phyloP scores from a whole-genome alignment of 2,329 filamentous ascomycete genomes.

The Pseudohalonectria lignicola region DNA sequence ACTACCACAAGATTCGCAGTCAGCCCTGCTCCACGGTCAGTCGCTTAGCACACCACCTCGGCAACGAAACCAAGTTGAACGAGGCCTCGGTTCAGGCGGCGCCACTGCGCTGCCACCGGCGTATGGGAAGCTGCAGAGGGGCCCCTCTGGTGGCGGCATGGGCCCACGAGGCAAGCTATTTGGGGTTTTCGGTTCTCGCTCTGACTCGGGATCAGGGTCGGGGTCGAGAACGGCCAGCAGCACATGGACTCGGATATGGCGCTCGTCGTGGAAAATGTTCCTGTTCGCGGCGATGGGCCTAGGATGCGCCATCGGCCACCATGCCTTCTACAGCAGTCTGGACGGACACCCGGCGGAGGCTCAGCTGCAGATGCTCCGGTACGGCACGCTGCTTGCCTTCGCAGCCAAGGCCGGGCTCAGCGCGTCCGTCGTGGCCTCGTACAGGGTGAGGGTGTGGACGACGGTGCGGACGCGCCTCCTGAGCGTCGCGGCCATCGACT shows the following conservation, averaged over 20 bases:
- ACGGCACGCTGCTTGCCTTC: slow-evolving; percentile 25
- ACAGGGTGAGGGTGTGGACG: slow-evolving; percentile 14
- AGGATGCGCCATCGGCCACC: slow-evolving; percentile 22
- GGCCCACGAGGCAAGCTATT: no score
- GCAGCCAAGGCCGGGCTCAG: slow-evolving; percentile 25
- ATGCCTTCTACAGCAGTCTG: slow-evolving; percentile 23
- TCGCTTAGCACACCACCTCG: no score
- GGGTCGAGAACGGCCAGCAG: no score
- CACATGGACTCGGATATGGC: no score
- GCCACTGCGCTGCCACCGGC: no score
- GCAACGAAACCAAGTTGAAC: no score
- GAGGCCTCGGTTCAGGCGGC: no score
- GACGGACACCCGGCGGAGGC: slow-evolving; percentile 19
- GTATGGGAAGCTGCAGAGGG: no score
- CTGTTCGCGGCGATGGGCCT: slow-evolving; percentile 23
- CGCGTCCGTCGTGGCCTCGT: slow-evolving; percentile 19
- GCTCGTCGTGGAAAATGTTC: slow-evolving; percentile 21
- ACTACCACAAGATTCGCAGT: background rate
- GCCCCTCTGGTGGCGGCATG: no score
- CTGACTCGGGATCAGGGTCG: no score
- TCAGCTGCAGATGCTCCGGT: slow-evolving; percentile 25
- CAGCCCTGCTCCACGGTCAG: background rate
- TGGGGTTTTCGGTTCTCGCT: no score
- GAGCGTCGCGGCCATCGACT: slow-evolving; percentile 17
- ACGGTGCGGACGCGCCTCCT: slow-evolving; percentile 13